Conservation (phyloP, 225 moss, liverwort and hornwort species). For the Anthoceros angustus region DNA sequence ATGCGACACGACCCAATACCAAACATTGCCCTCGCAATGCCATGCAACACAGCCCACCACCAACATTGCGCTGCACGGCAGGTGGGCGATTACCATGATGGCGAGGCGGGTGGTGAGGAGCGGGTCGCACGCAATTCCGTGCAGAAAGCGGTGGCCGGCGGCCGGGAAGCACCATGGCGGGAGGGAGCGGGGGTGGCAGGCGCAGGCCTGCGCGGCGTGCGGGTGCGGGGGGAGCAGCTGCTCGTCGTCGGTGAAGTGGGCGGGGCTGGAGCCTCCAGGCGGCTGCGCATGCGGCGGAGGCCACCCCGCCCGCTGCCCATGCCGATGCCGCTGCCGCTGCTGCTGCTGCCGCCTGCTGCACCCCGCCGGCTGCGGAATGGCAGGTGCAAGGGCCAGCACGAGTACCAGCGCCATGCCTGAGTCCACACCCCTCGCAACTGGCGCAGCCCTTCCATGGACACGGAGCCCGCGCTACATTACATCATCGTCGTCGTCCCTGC, state of each 20-base stretch:
- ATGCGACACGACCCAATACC: neutral
- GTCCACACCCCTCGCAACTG: slow-evolving; percentile 1
- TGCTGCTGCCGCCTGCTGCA: no score
- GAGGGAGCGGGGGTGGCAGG: neutral
- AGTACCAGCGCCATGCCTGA: neutral
- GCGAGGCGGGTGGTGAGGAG: slow-evolving; percentile 3
- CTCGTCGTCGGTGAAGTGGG: neutral
- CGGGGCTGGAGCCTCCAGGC: neutral
- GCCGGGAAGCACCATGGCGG: neutral
- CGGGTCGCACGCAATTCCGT: slow-evolving; percentile 4
- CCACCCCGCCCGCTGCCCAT: no score
- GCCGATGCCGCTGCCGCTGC: no score
- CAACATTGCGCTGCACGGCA: neutral
- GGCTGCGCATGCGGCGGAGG: neutral
- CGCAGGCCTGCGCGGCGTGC: neutral
- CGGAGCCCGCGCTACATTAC: no score
- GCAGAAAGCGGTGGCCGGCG: neutral
- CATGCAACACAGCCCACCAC: neutral
- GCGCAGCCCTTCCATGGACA: neutral
- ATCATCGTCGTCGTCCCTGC: no score
- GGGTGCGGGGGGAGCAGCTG: neutral
- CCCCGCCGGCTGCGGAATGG: neutral
- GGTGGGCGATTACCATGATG: neutral
- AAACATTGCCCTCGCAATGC: neutral
- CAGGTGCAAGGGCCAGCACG: slow-evolving; percentile 1